These are phyloP conservation scores for Penstemon newberryi DNA, from an alignment of 257 asterid genomes.

Conservation along the genomic window DNA sequence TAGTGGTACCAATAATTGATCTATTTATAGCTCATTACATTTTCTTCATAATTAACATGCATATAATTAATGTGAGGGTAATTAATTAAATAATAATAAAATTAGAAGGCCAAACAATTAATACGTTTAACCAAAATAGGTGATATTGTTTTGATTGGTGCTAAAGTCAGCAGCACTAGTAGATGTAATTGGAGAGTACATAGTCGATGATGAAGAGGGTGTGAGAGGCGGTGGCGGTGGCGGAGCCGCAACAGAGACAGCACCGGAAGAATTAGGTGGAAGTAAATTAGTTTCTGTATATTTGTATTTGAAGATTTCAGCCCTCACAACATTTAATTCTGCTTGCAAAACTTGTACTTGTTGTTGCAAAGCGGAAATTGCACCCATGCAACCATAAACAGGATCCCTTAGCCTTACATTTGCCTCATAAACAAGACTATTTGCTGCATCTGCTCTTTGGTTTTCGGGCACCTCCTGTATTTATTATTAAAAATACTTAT, in stretches of 20 bases:
- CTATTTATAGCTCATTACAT: conserved; percentile 27
- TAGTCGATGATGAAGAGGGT: conserved; percentile 33
- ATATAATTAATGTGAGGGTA: background rate
- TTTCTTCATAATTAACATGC: background rate
- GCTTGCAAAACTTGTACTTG: conserved; percentile 62
- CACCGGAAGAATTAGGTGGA: conserved; percentile 47
- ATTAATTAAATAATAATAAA: background rate
- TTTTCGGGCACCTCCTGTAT: conserved; percentile 74
- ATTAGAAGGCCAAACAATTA: conserved; percentile 22
- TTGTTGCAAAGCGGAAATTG: conserved; percentile 68
- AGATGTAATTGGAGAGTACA: conserved; percentile 48
- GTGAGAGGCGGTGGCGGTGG: conserved; percentile 37
- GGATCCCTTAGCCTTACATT: conserved; percentile 81
- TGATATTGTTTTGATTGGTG: conserved; percentile 46
- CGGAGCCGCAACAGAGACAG: conserved; percentile 41
- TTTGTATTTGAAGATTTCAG: conserved; percentile 63
- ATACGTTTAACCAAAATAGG: conserved; percentile 55
- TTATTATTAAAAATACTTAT: background rate
- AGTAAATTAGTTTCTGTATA: conserved; percentile 36
- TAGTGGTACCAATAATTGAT: conserved; percentile 16
- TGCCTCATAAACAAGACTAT: conserved; percentile 83
- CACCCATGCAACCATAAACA: conserved; percentile 90
- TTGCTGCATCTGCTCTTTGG: conserved; percentile 81
- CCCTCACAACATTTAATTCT: conserved; percentile 50
- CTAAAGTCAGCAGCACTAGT: conserved; percentile 46